These are phyloP conservation scores for Odontarrhena argentea DNA, from an alignment of 345 rosid genomes.

Conservation along the genomic window DNA sequence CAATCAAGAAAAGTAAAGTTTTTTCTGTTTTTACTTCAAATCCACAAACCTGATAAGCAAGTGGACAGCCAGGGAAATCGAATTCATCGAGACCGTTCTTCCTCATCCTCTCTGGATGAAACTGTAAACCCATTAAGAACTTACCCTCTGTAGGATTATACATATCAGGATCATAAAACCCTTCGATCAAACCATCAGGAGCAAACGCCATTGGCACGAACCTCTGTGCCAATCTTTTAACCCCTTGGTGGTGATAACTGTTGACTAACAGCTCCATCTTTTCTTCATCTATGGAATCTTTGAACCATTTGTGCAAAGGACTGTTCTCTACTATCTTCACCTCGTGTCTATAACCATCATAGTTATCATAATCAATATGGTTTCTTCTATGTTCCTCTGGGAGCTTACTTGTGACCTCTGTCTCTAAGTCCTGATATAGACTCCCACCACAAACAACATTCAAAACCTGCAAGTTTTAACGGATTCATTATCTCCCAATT, in stretches of 20 bases:
- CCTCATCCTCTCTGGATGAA: constrained; percentile 90
- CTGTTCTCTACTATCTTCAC: constrained; percentile 57
- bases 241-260: constrained; percentile 93
- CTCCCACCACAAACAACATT: constrained; percentile 90
- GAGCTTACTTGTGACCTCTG: constrained; percentile 49
- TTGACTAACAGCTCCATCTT: constrained; percentile 71
- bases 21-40: not conserved
- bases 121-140: constrained; percentile 83
- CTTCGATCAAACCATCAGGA: constrained; percentile 84
- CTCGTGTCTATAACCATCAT: constrained; percentile 76
- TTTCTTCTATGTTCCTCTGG: constrained; percentile 39
- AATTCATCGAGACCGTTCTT: constrained; percentile 54
- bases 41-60: constrained; percentile 66
- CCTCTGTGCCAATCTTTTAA: constrained; percentile 66
- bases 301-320: constrained; percentile 72
- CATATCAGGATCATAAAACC: constrained; percentile 82
- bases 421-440: constrained; percentile 71
- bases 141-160: constrained; percentile 76
- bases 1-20: not conserved
- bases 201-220: constrained; percentile 84
- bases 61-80: constrained; percentile 80
- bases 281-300: constrained; percentile 55
- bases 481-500: not conserved
- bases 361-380: constrained; percentile 75
- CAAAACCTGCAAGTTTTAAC: constrained; percentile 49